These are phyloP conservation scores for Naganishia friedmannii DNA, from an alignment of 768 basidiomycete genomes.

Conservation along the genomic window DNA sequence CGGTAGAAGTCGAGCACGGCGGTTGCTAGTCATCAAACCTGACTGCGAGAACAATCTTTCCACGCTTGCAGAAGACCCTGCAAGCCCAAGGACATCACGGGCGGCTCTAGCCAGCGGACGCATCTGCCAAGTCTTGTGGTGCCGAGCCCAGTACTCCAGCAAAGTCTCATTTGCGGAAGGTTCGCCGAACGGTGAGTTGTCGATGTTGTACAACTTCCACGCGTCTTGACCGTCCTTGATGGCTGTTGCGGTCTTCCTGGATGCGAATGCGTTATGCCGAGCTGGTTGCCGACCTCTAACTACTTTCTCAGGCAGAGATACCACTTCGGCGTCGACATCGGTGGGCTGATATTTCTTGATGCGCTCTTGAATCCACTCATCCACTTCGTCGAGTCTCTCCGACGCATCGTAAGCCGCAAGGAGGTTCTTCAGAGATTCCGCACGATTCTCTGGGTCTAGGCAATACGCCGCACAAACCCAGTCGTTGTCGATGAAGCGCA, in stretches of 20 bases:
- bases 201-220: too few relatives aligned
- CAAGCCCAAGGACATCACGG: background rate
- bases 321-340: too few relatives aligned
- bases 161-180: background rate
- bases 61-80: background rate
- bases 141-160: background rate
- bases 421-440: background rate
- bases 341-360: too few relatives aligned
- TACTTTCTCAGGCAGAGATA: too few relatives aligned
- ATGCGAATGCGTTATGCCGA: too few relatives aligned
- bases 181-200: too few relatives aligned
- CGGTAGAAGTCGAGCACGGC: too few relatives aligned
- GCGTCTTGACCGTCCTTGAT: too few relatives aligned
- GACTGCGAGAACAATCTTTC: constrained; percentile 4
- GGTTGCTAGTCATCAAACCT: background rate
- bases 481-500: constrained; percentile 5
- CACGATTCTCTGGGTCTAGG: background rate
- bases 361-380: too few relatives aligned
- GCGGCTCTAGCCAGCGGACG: background rate
- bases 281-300: too few relatives aligned
- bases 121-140: background rate
- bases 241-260: too few relatives aligned
- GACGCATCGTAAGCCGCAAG: background rate
- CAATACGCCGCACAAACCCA: constrained; percentile 3
- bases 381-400: too few relatives aligned